A percentile compares a stretch with the other conserved stretches of the same genome.
phyloP scores from a whole-genome alignment of 495 filamentous ascomycete species.

The Geoglossum glabrum region DNA sequence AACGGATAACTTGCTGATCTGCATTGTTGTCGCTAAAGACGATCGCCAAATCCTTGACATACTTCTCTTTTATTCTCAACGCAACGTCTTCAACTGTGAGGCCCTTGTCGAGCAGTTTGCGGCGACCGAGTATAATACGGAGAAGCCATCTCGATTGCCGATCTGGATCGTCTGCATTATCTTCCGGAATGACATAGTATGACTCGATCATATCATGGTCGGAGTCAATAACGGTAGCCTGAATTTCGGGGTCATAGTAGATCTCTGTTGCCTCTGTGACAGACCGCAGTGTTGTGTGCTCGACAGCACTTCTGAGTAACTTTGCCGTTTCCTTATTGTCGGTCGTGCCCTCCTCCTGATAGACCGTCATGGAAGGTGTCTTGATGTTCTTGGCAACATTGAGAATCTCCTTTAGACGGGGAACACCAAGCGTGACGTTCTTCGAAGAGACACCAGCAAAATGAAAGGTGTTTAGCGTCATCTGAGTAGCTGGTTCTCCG shows the following conservation, averaged over 20 bases:
- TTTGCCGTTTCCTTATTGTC: slow-evolving; percentile 65
- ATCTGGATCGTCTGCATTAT: slow-evolving; percentile 45
- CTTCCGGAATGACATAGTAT: slow-evolving; percentile 88
- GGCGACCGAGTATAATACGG: slow-evolving; percentile 78
- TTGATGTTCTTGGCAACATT: slow-evolving; percentile 97
- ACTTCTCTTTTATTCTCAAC: slow-evolving; percentile 67
- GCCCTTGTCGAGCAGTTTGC: slow-evolving; percentile 86
- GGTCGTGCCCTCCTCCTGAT: slow-evolving; percentile 36
- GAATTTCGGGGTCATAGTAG: slow-evolving; percentile 89
- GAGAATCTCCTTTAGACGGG: slow-evolving; percentile 96
- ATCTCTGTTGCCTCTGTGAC: slow-evolving; percentile 85
- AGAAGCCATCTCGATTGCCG: slow-evolving; percentile 86
- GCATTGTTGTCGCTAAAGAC: slow-evolving; percentile 98
- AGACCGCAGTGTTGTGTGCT: slow-evolving; percentile 86
- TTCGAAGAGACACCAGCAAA: slow-evolving; percentile 99
- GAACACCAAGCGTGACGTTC: slow-evolving; percentile 97
- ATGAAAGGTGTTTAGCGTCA: slow-evolving; percentile 99
- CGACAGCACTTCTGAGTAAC: slow-evolving; percentile 63
- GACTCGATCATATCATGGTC: slow-evolving; percentile 91
- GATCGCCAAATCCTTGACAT: slow-evolving; percentile 69
- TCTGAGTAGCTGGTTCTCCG: slow-evolving; percentile 95
- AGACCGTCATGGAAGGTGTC: slow-evolving; percentile 95
- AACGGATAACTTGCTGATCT: slow-evolving; percentile 82
- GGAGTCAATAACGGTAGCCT: slow-evolving; percentile 61
- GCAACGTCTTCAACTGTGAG: slow-evolving; percentile 85